Base-by-base conservation (phyloP, 768 basidiomycete genomes). In the Pleurotus giganteus region DNA sequence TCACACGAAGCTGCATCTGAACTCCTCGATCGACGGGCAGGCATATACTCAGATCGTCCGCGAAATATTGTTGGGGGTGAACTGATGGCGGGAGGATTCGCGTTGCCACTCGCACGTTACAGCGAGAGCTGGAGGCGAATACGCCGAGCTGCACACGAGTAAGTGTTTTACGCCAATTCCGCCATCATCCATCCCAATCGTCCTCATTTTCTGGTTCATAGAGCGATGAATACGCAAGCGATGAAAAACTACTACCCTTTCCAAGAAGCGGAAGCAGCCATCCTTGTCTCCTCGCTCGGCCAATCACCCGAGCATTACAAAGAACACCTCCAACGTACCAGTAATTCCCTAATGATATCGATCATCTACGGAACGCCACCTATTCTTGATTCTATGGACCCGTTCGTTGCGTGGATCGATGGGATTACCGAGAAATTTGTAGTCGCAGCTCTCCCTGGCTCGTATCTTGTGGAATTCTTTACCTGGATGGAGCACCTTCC, bases 401-500 rank as follows among this genome's bases (percentile, higher is more conserved):
- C 47, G 4, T 11, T 47, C 12, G 52, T 56, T 15, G 42, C n/a
- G n/a, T n/a, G 17, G 15, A 43, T 57, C 36, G 39, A 21, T 27
- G 19, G n/a, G 11, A 63, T 66, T 19, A 57, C 62, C 12, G 47
- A 57, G 8, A 62, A 69, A 1, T 47, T 69, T 17, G 60, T 63
- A 19, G 53, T 56, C 4, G 68, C 71, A 5, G 61, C 63, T 6
- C 58, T 60, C 42, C 72, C 71, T n/a, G 71, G 72, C 9, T 58
- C 64, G 13, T 65, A 63, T 53, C 21, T 67, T 24, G 70, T 71
- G 32, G 70, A 71, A 50, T 59, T 64, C 47, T 69, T 71, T 43
- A 63, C 69, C 4, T 67, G 61, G 59, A 65, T 71, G 63, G 52
- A 57, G 44, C 57, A 66, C 37, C 31, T 71, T 2, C 70, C 70